Conservation (phyloP, 192 early-diverging fungal species). For the Phlyctochytrium planicorne region DNA sequence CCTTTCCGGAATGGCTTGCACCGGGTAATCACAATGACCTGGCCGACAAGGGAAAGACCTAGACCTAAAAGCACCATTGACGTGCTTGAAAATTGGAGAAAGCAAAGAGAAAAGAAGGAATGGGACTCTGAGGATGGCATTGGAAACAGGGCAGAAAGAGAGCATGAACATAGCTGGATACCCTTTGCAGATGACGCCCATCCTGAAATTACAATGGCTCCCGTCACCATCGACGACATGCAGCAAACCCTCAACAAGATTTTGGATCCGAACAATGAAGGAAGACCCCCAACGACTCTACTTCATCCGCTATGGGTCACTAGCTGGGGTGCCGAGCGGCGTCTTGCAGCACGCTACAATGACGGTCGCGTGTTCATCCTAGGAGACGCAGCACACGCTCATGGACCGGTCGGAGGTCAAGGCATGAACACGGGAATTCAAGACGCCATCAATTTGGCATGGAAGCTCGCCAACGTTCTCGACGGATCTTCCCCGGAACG, state of each 20-base stretch:
- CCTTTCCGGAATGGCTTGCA: background rate
- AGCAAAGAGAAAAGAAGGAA: no score
- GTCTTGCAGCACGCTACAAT: background rate
- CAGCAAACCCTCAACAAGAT: background rate
- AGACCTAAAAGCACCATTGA: background rate
- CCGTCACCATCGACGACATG: background rate
- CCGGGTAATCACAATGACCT: background rate
- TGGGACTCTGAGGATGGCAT: background rate
- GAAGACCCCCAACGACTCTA: background rate
- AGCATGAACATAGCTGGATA: no score
- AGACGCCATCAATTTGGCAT: constrained; percentile 19
- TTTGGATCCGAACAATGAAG: background rate
- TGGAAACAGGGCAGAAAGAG: background rate
- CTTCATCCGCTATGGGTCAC: background rate
- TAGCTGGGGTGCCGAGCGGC: constrained; percentile 3
- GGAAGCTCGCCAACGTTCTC: constrained; percentile 14
- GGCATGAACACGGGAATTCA: constrained; percentile 21
- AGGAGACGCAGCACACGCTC: constrained; percentile 15
- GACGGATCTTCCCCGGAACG: background rate
- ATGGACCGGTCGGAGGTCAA: constrained; percentile 16
- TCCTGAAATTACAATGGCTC: background rate
- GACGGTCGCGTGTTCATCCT: constrained; percentile 14
- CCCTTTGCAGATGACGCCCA: no score
- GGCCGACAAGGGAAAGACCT: background rate
- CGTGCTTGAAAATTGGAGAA: background rate